Evolutionary conservation across 2,329 filamentous ascomycete species (phyloP).

Genomic region (Sporothrix brunneoviolacea): DNA sequence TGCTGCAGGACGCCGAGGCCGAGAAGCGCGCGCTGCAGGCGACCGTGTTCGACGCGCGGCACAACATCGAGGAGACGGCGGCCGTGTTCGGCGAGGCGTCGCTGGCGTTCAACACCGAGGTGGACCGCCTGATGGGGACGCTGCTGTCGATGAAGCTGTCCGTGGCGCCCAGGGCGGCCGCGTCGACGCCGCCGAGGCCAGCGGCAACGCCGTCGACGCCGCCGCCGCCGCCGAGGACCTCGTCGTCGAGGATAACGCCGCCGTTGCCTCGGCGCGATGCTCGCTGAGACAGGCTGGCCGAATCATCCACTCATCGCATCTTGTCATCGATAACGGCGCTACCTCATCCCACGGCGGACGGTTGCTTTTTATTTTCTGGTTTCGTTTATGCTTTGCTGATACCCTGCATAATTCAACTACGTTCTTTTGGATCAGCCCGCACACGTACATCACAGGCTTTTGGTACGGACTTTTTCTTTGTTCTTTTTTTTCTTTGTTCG

Average conservation of each 20-base stretch:
- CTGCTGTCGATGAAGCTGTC: background rate
- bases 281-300: too few relatives aligned
- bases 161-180: background rate
- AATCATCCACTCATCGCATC: background rate
- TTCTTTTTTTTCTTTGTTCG: background rate
- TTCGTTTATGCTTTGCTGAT: background rate
- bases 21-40: conserved; percentile 2
- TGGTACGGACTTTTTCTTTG: background rate
- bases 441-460: too few relatives aligned
- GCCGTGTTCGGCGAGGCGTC: conserved; percentile 7
- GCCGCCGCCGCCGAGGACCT: background rate
- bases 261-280: background rate
- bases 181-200: background rate
- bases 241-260: background rate
- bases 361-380: background rate
- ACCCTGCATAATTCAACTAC: background rate
- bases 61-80: conserved; percentile 5
- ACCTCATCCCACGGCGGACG: too few relatives aligned
- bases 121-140: background rate
- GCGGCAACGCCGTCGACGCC: background rate
- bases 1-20: background rate
- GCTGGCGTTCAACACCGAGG: background rate
- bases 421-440: background rate
- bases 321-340: background rate
- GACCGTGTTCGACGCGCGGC: background rate